Evolutionary conservation across 371 early-diverging fungal species (phyloP), one percentile per base, ranked within the genome.

Genomic region (Paraphysoderma sedebokerense): DNA sequence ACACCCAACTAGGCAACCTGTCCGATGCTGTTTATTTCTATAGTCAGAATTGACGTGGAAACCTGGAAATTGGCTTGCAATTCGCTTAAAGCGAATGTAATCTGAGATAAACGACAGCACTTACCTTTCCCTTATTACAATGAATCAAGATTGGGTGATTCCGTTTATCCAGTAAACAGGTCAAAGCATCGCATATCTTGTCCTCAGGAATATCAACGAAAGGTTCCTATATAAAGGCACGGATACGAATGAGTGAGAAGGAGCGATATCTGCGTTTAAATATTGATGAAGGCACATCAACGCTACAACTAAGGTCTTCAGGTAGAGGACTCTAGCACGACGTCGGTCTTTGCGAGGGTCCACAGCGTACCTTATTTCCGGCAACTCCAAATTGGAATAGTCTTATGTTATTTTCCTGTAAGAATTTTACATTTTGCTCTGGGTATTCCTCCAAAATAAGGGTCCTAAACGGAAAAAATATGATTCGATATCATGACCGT

Each of bases 131-230:
- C 65, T 92, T 92, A 62, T 95, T 95, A 61, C 96, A 95, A 56
- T 95, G 96, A 28, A 95, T 84, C 20, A 92, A 57, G 35, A 92
- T 85, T 0, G 92, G 95, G 51, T 92, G 92, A 53, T 92, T 91
- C 28, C 90, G 38, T 6, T 34, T 58, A 63, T 79, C 85, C 58
- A 91, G 49, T 30, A 92, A 66, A 12, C 81, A 82, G 5, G 84
- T 66, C 36, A 95, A 62, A 0, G 96, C 93, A 8, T 81, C 85
- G 46, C 79, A 72, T 38, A 92, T 90, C 44, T 80, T 81, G 51
- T 86, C 82, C 50, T 91, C 92, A 1, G 91, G 89, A 34, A 95
- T 92, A 71, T 95, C 92, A n/a, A 91, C 90, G 72, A 95, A 93
- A 2, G 92, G 92, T 66, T 93, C 93, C 83, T 85, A 51, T 34